Conservation (phyloP, 1,284 basidiomycete genomes). For the Apiotrichum porosum region DNA sequence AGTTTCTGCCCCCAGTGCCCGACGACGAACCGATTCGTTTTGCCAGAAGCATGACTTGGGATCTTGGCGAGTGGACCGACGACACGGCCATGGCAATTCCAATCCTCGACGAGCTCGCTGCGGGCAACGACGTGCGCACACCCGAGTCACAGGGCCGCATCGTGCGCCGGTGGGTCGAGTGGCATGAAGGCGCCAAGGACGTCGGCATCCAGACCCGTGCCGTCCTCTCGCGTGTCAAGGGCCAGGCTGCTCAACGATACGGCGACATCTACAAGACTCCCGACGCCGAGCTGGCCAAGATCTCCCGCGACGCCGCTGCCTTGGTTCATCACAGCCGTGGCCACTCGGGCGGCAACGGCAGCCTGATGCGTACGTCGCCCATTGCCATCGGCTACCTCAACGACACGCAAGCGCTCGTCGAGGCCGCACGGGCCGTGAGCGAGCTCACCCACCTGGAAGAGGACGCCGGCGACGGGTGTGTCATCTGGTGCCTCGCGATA, state of each 20-base stretch:
- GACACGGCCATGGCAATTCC: conserved; percentile 9
- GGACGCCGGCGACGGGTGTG: background rate
- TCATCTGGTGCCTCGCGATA: background rate
- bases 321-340: background rate
- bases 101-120: conserved; percentile 5
- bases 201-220: conserved; percentile 2
- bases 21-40: no score
- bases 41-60: no score
- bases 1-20: no score
- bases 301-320: background rate
- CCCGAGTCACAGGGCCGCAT: background rate
- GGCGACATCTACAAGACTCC: no score
- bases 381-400: background rate
- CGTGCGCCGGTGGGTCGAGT: conserved; percentile 6
- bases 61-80: conserved; percentile 6
- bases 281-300: no score
- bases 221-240: background rate
- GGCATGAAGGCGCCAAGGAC: background rate
- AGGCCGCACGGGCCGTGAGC: background rate
- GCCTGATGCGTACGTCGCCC: background rate
- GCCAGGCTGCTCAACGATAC: no score
- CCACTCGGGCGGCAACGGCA: background rate
- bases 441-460: background rate
- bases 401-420: background rate
- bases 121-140: background rate